These are phyloP conservation scores for Diutina catenulata DNA, from an alignment of 1,139 yeast species.

Conservation along the genomic window DNA sequence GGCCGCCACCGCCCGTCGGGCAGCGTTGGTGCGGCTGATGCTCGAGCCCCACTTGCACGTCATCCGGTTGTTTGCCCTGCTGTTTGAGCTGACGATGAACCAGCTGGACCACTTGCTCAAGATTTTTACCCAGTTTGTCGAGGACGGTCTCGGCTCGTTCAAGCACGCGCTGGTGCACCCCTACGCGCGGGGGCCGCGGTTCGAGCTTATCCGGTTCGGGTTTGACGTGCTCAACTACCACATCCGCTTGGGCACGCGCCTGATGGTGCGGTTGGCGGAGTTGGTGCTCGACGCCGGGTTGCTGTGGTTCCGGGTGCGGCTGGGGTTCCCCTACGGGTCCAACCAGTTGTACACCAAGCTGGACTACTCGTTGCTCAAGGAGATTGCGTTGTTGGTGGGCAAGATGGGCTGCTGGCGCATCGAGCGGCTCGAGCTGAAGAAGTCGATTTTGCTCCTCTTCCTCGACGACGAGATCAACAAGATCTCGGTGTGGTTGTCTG, in stretches of 20 bases:
- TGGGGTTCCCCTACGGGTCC: constrained; percentile 76
- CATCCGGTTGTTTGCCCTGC: constrained; percentile 61
- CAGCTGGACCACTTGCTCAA: constrained; percentile 65
- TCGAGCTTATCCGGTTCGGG: constrained; percentile 62
- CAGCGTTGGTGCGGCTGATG: constrained; percentile 34
- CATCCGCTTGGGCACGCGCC: constrained; percentile 33
- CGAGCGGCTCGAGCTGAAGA: constrained; percentile 28
- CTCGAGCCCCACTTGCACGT: constrained; percentile 67
- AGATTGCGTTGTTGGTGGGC: constrained; percentile 30
- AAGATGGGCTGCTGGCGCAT: constrained; percentile 15
- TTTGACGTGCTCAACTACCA: constrained; percentile 54
- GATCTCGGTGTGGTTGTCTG: constrained; percentile 71
- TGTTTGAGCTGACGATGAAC: constrained; percentile 68
- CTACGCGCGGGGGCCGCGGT: constrained; percentile 60
- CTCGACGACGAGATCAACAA: constrained; percentile 66
- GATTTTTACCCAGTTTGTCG: constrained; percentile 52
- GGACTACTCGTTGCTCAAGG: constrained; percentile 49
- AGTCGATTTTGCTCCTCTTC: constrained; percentile 44
- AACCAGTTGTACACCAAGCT: constrained; percentile 61
- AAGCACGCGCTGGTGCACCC: constrained; percentile 69
- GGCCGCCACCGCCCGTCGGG: constrained; percentile 40
- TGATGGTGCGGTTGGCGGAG: constrained; percentile 32
- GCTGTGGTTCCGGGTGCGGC: constrained; percentile 62
- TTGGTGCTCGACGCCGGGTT: constrained; percentile 56
- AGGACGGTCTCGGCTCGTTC: constrained; percentile 46